phyloP scores from a whole-genome alignment of 805 yeast genomes.

The Hanseniaspora singularis region DNA sequence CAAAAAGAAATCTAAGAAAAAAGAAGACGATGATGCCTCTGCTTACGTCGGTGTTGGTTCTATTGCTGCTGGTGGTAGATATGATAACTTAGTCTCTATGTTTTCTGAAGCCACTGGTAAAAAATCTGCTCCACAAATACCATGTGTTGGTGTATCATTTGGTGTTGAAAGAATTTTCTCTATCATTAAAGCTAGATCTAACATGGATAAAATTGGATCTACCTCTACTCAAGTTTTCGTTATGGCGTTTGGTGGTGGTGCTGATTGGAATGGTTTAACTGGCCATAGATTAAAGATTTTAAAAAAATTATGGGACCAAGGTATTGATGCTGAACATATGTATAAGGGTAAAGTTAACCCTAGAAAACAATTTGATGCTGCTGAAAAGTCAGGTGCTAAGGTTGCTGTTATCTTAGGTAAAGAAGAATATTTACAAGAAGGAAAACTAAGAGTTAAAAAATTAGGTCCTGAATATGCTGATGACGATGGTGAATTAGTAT shows the following conservation, averaged over 20 bases:
- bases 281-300: conserved; percentile 84
- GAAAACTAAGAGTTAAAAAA: conserved; percentile 72
- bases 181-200: conserved; percentile 64
- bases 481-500: conserved; percentile 74
- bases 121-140: conserved; percentile 57
- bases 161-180: conserved; percentile 95
- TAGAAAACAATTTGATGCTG: conserved; percentile 94
- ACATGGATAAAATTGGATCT: conserved; percentile 57
- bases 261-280: conserved; percentile 86
- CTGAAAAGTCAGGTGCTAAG: conserved; percentile 86
- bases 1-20: conserved; percentile 17
- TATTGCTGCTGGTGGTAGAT: conserved; percentile 97
- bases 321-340: conserved; percentile 80
- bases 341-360: conserved; percentile 90
- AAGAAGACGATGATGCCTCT: conserved; percentile 74
- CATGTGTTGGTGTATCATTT: conserved; percentile 94
- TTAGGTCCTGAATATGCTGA: conserved; percentile 80
- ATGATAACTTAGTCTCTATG: conserved; percentile 94
- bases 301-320: conserved; percentile 73
- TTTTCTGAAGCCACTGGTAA: conserved; percentile 74
- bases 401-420: conserved; percentile 89
- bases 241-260: conserved; percentile 98
- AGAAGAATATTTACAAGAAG: conserved; percentile 63
- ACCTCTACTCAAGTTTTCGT: conserved; percentile 85
- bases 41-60: conserved; percentile 98